Percentiles rank a stretch among this genome's conserved stretches.
Conservation (phyloP, 2,329 filamentous ascomycete genomes). For the Aspergillus ochraceoroseus region DNA sequence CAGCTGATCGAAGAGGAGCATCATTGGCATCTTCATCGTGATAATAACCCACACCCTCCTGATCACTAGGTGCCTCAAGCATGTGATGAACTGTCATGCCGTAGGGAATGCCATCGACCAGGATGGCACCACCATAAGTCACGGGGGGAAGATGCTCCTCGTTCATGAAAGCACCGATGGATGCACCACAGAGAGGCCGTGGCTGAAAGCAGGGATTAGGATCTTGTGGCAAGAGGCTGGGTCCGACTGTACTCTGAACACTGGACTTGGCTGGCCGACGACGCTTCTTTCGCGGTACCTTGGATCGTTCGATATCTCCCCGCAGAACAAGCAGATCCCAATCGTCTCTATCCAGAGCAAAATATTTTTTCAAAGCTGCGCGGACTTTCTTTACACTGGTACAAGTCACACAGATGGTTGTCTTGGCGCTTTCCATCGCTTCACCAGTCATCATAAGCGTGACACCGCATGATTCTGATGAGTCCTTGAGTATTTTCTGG, state of each 20-base stretch:
- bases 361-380: conserved; percentile 53
- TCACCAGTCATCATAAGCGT: conserved; percentile 58
- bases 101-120: conserved; percentile 77
- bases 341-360: conserved; percentile 52
- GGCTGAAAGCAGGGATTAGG: conserved; percentile 72
- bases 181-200: conserved; percentile 76
- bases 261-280: conserved; percentile 35
- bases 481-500: conserved; percentile 55
- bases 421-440: conserved; percentile 52
- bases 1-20: conserved; percentile 44
- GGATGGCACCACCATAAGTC: conserved; percentile 80
- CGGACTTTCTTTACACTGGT: conserved; percentile 56
- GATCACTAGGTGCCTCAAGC: conserved; percentile 63
- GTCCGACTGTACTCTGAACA: conserved; percentile 25
- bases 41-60: conserved; percentile 45
- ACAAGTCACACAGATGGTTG: conserved; percentile 61
- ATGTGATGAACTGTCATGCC: conserved; percentile 98
- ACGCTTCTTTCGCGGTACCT: conserved; percentile 44
- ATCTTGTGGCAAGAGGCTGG: conserved; percentile 29
- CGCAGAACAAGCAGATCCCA: conserved; percentile 59
- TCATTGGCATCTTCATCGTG: conserved; percentile 29
- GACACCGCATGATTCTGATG: conserved; percentile 57
- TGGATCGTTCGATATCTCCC: conserved; percentile 54
- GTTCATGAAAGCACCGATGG: conserved; percentile 84
- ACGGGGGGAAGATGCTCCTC: conserved; percentile 83